Evolutionary conservation across 805 yeast species (phyloP).

Genomic region (Lipomyces sp.): DNA sequence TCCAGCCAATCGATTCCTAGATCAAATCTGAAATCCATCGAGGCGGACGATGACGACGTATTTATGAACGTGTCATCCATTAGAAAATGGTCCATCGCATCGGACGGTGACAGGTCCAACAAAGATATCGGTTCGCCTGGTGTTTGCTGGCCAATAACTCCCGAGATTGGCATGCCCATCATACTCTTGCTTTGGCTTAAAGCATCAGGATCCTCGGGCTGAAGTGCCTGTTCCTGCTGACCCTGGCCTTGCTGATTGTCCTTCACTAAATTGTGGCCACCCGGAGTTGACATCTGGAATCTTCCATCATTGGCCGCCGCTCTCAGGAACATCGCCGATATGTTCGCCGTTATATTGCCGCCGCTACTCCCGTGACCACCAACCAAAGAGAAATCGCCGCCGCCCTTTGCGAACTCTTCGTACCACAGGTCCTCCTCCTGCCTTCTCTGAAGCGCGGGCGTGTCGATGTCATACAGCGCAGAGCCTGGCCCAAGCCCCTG

Average conservation of each 20-base stretch:
- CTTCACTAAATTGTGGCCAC: background rate
- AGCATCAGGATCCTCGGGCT: no score
- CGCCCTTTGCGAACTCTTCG: conserved; percentile 2
- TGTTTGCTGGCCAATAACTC: no score
- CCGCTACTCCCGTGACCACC: background rate
- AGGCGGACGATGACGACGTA: conserved; percentile 1
- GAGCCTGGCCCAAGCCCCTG: no score
- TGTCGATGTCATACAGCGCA: background rate
- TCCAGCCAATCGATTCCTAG: conserved; percentile 21
- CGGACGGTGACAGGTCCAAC: conserved; percentile 21
- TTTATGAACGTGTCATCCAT: conserved; percentile 21
- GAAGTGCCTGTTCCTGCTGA: no score
- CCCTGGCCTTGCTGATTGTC: background rate
- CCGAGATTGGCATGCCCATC: background rate
- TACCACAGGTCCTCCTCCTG: conserved; percentile 5
- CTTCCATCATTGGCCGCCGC: conserved; percentile 23
- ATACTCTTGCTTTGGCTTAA: no score
- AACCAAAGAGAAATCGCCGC: conserved; percentile 1
- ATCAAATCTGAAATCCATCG: conserved; percentile 18
- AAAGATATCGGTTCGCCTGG: no score
- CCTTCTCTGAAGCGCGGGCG: background rate
- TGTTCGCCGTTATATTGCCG: conserved; percentile 3
- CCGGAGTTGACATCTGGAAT: conserved; percentile 4
- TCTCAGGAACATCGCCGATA: conserved; percentile 25
- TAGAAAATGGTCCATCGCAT: conserved; percentile 27